Evolutionary conservation across 2,329 filamentous ascomycete species (phyloP).

Genomic region (Periconia sp.): DNA sequence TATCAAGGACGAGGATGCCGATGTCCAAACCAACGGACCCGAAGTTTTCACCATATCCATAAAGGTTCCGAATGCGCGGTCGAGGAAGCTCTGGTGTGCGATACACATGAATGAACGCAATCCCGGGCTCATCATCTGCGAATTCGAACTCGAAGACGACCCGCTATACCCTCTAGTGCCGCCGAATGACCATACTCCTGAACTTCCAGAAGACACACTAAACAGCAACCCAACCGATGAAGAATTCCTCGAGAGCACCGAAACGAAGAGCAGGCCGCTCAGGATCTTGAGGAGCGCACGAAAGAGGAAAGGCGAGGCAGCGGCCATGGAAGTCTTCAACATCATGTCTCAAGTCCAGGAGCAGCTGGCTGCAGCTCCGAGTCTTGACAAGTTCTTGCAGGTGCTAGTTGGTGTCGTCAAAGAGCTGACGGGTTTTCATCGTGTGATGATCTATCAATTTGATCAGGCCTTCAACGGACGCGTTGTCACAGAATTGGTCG

Average conservation of each 20-base stretch:
- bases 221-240: conserved; percentile 74
- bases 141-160: conserved; percentile 88
- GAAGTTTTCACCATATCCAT: conserved; percentile 85
- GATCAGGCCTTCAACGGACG: conserved; percentile 82
- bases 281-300: conserved; percentile 76
- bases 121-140: conserved; percentile 75
- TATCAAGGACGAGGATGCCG: conserved; percentile 80
- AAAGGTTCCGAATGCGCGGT: conserved; percentile 60
- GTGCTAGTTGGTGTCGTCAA: conserved; percentile 85
- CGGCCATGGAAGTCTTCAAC: conserved; percentile 88
- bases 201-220: conserved; percentile 75
- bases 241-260: conserved; percentile 77
- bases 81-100: conserved; percentile 82
- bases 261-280: conserved; percentile 77
- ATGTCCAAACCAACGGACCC: conserved; percentile 76
- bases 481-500: conserved; percentile 86
- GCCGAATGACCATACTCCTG: conserved; percentile 61
- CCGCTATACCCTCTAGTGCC: conserved; percentile 70
- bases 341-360: conserved; percentile 93
- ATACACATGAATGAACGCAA: conserved; percentile 76
- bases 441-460: conserved; percentile 93
- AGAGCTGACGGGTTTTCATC: conserved; percentile 87
- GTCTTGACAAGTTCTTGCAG: conserved; percentile 76
- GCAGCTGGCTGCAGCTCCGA: conserved; percentile 75
- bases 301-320: conserved; percentile 77